These are phyloP conservation scores for Viola odorata DNA, from an alignment of 345 rosid species.

Conservation along the genomic window DNA sequence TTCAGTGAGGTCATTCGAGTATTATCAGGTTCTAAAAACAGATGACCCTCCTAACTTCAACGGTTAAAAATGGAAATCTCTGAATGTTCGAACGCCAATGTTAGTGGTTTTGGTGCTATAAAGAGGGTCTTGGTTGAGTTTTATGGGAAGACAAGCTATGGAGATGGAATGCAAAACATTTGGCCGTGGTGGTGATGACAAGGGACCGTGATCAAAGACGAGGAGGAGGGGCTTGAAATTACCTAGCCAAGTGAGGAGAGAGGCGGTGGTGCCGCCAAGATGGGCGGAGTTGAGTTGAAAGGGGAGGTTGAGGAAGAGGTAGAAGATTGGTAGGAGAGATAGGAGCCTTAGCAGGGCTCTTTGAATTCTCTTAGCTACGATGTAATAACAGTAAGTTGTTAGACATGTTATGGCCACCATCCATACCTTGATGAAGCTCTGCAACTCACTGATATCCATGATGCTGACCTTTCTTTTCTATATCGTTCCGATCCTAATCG, in stretches of 20 bases:
- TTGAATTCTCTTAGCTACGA: neutral
- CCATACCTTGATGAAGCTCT: constrained; percentile 8
- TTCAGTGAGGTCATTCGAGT: too few relatives aligned
- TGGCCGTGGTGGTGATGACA: neutral
- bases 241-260: constrained; percentile 10
- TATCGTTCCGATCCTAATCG: too few relatives aligned
- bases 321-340: constrained; percentile 1
- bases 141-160: constrained; percentile 7
- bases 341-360: neutral
- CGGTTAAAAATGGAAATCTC: too few relatives aligned
- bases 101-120: neutral
- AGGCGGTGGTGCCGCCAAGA: neutral
- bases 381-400: constrained; percentile 7
- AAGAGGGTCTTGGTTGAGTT: neutral
- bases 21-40: too few relatives aligned
- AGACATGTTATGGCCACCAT: neutral
- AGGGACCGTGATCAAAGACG: constrained; percentile 5
- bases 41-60: too few relatives aligned
- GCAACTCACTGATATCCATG: neutral
- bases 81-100: neutral
- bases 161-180: neutral
- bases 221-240: constrained; percentile 15
- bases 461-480: too few relatives aligned
- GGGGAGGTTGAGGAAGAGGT: constrained; percentile 12
- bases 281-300: neutral